These are phyloP conservation scores for Aspergillus sp. DNA, from an alignment of 2,329 filamentous ascomycete species.

Conservation along the genomic window DNA sequence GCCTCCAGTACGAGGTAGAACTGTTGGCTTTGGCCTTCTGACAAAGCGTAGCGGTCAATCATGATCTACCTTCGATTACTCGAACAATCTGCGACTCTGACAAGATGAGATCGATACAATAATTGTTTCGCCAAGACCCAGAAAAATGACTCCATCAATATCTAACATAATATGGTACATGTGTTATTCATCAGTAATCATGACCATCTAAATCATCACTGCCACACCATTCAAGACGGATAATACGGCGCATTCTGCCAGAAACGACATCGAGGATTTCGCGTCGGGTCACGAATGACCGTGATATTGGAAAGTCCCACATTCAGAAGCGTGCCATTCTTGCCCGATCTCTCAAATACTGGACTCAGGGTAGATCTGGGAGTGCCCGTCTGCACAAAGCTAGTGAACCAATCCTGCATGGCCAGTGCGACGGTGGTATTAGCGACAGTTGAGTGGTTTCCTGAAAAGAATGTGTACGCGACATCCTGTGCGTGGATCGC, in stretches of 20 bases:
- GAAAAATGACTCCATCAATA: too few relatives aligned
- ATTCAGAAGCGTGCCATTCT: slow-evolving; percentile 39
- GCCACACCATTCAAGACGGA: slow-evolving; percentile 1
- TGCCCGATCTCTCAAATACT: slow-evolving; percentile 45
- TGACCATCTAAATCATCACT: too few relatives aligned
- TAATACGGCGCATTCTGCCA: slow-evolving; percentile 49
- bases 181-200: too few relatives aligned
- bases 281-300: slow-evolving; percentile 42
- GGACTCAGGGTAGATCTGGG: slow-evolving; percentile 33
- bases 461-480: slow-evolving; percentile 49
- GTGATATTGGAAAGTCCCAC: slow-evolving; percentile 40
- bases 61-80: too few relatives aligned
- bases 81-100: too few relatives aligned
- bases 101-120: too few relatives aligned
- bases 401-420: slow-evolving; percentile 35
- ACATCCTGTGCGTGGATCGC: slow-evolving; percentile 51
- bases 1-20: too few relatives aligned
- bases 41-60: too few relatives aligned
- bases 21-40: too few relatives aligned
- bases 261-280: slow-evolving; percentile 48
- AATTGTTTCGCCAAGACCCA: too few relatives aligned
- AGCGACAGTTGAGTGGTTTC: slow-evolving; percentile 25
- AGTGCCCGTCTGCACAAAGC: slow-evolving; percentile 29
- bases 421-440: slow-evolving; percentile 27
- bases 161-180: too few relatives aligned